phyloP scores from a whole-genome alignment of 768 basidiomycete species.

The Pulveroboletus sp. region DNA sequence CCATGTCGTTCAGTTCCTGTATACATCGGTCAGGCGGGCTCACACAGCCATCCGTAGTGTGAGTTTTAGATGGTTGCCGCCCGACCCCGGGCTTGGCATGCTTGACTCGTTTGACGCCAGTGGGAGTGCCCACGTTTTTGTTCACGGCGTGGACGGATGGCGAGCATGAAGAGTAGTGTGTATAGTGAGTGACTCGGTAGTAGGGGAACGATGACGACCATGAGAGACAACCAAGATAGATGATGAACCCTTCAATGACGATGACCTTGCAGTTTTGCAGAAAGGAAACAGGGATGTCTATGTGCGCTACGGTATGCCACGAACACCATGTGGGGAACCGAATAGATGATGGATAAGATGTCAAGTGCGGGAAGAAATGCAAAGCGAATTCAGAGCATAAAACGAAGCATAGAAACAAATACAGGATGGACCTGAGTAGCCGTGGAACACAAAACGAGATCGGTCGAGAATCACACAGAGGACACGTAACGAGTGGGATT shows the following conservation, averaged over 20 bases:
- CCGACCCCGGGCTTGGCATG: too few relatives aligned
- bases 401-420: constrained; percentile 17
- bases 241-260: constrained; percentile 2
- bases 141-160: background rate
- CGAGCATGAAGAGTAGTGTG: constrained; percentile 2
- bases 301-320: constrained; percentile 26
- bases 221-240: constrained; percentile 6
- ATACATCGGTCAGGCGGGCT: background rate
- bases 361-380: constrained; percentile 1
- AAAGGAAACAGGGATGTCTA: constrained; percentile 14
- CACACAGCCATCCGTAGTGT: constrained; percentile 10
- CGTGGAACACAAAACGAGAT: background rate
- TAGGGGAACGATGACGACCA: constrained; percentile 10
- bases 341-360: constrained; percentile 34
- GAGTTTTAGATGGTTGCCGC: background rate
- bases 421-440: constrained; percentile 1
- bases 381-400: constrained; percentile 25
- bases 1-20: too few relatives aligned
- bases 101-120: too few relatives aligned
- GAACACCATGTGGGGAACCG: constrained; percentile 10
- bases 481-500: constrained; percentile 2
- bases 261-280: constrained; percentile 5
- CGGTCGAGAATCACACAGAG: constrained; percentile 9
- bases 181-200: background rate
- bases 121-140: too few relatives aligned